phyloP scores from a whole-genome alignment of 306 rosid genomes.

The Prunus mume region DNA sequence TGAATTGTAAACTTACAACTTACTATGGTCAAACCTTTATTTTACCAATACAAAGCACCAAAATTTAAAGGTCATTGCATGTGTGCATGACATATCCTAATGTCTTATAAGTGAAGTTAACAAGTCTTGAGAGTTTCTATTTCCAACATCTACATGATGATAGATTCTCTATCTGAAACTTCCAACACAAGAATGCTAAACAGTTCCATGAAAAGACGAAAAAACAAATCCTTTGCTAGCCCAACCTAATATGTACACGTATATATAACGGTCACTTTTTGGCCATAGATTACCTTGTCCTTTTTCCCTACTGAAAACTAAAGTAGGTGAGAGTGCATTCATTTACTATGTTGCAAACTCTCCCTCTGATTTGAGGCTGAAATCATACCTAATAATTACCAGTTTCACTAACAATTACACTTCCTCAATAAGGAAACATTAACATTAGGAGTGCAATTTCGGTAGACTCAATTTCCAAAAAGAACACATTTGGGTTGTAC shows the following conservation, averaged over 20 bases:
- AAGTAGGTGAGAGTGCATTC: not conserved
- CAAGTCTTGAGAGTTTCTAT: not conserved
- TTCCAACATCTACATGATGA: not conserved
- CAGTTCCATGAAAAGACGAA: not conserved
- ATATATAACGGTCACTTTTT: slow-evolving; percentile 3
- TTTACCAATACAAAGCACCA: no score
- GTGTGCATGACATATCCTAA: no score
- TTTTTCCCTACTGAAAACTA: not conserved
- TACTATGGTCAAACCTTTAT: no score
- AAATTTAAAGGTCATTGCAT: no score
- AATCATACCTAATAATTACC: not conserved
- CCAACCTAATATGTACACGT: not conserved
- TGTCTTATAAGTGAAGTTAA: no score
- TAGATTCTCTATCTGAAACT: not conserved
- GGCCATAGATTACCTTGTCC: not conserved
- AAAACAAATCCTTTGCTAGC: not conserved
- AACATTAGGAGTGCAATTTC: not conserved
- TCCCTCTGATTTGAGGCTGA: not conserved
- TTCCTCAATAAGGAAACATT: not conserved
- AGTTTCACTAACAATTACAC: not conserved
- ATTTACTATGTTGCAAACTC: not conserved
- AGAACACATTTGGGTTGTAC: not conserved
- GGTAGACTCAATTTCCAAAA: not conserved
- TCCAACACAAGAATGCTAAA: not conserved
- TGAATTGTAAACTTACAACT: no score